Base-by-base conservation (phyloP, 306 rosid species). In the Sophora flavescens region DNA sequence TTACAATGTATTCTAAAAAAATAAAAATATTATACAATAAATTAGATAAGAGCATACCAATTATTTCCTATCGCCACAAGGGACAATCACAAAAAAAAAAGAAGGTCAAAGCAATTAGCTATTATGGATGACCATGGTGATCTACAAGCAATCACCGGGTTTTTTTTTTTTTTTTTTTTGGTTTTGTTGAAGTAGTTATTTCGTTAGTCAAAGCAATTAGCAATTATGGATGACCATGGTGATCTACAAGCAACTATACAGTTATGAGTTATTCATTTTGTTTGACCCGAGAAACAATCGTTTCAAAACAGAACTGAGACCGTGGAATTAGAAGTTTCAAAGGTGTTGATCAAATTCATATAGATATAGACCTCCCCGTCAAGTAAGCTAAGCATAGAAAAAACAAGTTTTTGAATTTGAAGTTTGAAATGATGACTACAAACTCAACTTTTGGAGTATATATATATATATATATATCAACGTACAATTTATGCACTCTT, bases 341-440 rank as follows among this genome's bases (percentile, higher is more conserved):
- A 26, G 6, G 26, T 26, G 3, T 1, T 15, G 18, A 51, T 65
- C 22, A 2, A 66, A 38, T 22, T 69, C 10, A 8, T 51, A 16
- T 35, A 16, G 14, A 28, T 26, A 0, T 41, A 30, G 39, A 44
- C 4, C 52, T 16, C 32, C 42, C 60, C 62, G 30, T 77, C 69
- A 68, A 78, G 75, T 32, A 68, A 59, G 48, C 41, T 15, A 57
- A 32, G 56, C 10, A 22, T 22, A 22, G 22, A 61, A 10, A 52
- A 35, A 17, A 33, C 63, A 6, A 13, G 71, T 64, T 36, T 62
- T 71, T 35, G 70, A 76, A 64, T 82, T 82, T 48, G 70, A 64
- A 76, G 57, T 82, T 82, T 48, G 70, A 74, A 73, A 74, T 36
- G 76, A 74, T 69, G 47, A 80, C 57, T 58, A 45, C 9, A 15